Evolutionary conservation across 352 stramenopile species (phyloP), one percentile per base, ranked within the genome.

Genomic region (Phytophthora chlamydospora): DNA sequence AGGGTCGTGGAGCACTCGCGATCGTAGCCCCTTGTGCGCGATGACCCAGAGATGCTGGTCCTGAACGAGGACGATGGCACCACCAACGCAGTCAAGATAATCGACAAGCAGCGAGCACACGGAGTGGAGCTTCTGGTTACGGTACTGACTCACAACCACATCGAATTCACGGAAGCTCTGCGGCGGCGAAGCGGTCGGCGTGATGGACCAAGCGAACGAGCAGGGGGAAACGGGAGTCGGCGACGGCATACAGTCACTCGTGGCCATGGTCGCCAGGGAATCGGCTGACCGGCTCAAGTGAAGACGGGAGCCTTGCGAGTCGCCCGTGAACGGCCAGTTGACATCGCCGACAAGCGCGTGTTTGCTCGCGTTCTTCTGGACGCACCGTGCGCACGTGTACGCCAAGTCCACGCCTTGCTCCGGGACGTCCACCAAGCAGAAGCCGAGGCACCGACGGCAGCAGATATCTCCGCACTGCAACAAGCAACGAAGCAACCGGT

Each of bases 121-220:
- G 0, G 78, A 90, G 47, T 87, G 75, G n/a, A 92, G 73, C 50
- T 87, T 89, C 49, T 80, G 64, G 61, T 85, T 87, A 49, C 76
- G 75, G 33, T 85, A 85, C 58, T 92, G 83, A 53, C 80, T 92
- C 40, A 89, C 79, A 55, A 85, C 83, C 24, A 91, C 83, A 16
- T 83, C 75, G 57, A 80, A 85, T 33, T 81, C 64, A 1, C 47
- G 56, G 9, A 65, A 58, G 43, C 48, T 66, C 8, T 59, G 27
- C 1, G 61, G 60, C 2, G 71, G 66, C 4, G 74, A 80, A 29
- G 43, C 34, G 12, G 67, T 74, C 2, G 72, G 71, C 2, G 74
- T 76, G 6, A 84, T 66, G 2, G 68, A 70, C 17, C 76, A 79
- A 5, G 61, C 71, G 34, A 85, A 66, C 10, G 70, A 81, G 39